Percentiles rank a stretch among this genome's conserved stretches.
Conservation (phyloP, 202 grass and related monocot genomes). For the Tripidium arundinaceum region DNA sequence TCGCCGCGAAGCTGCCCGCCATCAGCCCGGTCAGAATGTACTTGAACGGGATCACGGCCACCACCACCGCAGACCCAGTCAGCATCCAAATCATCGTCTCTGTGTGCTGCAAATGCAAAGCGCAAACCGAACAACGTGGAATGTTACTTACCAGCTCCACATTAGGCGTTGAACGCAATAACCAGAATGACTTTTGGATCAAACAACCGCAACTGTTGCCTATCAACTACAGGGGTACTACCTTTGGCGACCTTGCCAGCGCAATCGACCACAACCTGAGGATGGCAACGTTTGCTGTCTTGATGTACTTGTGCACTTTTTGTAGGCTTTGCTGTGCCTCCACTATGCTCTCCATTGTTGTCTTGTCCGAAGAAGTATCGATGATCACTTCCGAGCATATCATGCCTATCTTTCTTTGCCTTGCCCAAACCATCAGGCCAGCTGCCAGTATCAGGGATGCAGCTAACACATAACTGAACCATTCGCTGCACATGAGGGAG, state of each 20-base stretch:
- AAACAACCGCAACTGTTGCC: not conserved
- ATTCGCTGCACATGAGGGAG: slow-evolving; percentile 50
- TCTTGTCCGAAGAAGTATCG: slow-evolving; percentile 58
- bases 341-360: slow-evolving; percentile 73
- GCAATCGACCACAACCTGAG: slow-evolving; percentile 68
- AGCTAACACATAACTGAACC: slow-evolving; percentile 50
- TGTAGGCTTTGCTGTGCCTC: slow-evolving; percentile 64
- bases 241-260: slow-evolving; percentile 69
- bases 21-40: slow-evolving; percentile 55
- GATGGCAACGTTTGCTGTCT: slow-evolving; percentile 56
- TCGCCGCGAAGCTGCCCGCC: slow-evolving; percentile 15
- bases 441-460: slow-evolving; percentile 23
- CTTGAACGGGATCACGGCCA: slow-evolving; percentile 59
- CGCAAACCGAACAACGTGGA: not conserved
- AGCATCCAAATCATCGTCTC: slow-evolving; percentile 58
- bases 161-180: not conserved
- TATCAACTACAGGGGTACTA: slow-evolving; percentile 28
- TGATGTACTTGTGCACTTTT: slow-evolving; percentile 53
- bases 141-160: not conserved
- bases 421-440: slow-evolving; percentile 61
- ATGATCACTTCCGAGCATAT: slow-evolving; percentile 58
- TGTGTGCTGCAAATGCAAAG: slow-evolving; percentile 52
- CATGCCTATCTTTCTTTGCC: slow-evolving; percentile 26
- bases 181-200: not conserved
- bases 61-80: slow-evolving; percentile 39